Evolutionary conservation across 2,329 filamentous ascomycete species (phyloP), one percentile per base, ranked within the genome.

Genomic region (Dothistroma septosporum): DNA sequence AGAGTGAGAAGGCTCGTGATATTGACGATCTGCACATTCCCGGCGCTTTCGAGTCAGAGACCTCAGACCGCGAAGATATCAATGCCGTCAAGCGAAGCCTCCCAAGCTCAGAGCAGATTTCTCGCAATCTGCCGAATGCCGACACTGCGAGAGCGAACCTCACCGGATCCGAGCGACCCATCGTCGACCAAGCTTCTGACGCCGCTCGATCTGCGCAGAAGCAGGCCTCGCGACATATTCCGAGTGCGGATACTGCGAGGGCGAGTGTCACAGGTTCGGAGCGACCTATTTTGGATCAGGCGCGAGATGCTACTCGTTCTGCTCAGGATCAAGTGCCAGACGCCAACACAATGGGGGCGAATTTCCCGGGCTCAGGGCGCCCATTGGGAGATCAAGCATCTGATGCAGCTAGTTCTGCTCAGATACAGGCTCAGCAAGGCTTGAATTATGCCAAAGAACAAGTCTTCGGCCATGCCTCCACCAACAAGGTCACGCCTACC

Each of bases 1-100:
- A 61, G 48, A 61, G 59, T 31, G 54, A 57, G 10, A 55, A 63
- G 41, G 58, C 54, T 14, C 41, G 41, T 22, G 46, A 63, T 48
- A 49, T 55, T 16, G 57, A 60, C 33, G 61, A 62, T 48, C 16
- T 62, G 2, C 57, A 60, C 33, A 50, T 62, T 8, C 61, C 61
- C 21, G 61, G 61, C 2, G 61, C 47, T 12, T 62, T 62, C 32
- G 57, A 60, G 31, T 32, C 24, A 4, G 24, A 53, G 49, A 57
- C 49, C 37, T 35, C 31, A 16, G 35, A 50, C n/a, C 32, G n/a
- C 21, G 50, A 53, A 2, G 24, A 50, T 32, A 14, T 53, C 44
- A 44, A 37, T 37, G 35, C 48, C 22, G 46, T 41, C 9, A 52
- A 50, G 21, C 16, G 35, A 14, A 3, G 47, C 11, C 46, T 44